A percentile compares a stretch with the other conserved stretches of the same genome.
Evolutionary conservation across 1,139 yeast genomes (phyloP).

Genomic region (Blastobotrys raffinosifermentans): DNA sequence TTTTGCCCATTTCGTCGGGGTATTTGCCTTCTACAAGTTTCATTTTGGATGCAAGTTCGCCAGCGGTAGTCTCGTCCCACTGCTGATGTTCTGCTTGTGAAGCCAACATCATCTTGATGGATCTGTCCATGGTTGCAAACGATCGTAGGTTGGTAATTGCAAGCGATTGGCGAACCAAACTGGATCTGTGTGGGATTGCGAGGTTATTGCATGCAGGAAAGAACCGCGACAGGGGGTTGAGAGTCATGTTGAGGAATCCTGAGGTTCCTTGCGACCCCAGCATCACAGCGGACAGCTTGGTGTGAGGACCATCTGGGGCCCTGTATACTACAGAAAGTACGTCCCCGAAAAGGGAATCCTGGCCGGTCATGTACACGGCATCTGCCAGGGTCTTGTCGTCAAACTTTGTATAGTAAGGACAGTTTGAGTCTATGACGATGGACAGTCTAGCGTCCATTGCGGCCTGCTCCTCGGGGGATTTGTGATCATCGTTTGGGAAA

Average conservation of each 20-base stretch:
- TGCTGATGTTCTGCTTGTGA: slow-evolving; percentile 13
- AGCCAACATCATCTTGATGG: slow-evolving; percentile 22
- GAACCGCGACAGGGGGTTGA: slow-evolving; percentile 59
- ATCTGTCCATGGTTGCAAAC: slow-evolving; percentile 47
- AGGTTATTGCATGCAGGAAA: slow-evolving; percentile 77
- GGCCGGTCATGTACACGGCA: slow-evolving; percentile 36
- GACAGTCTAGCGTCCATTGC: slow-evolving; percentile 13
- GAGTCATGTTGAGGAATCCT: slow-evolving; percentile 53
- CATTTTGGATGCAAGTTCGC: slow-evolving; percentile 62
- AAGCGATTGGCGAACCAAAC: slow-evolving; percentile 64
- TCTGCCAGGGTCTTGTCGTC: slow-evolving; percentile 20
- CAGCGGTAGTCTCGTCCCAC: slow-evolving; percentile 77
- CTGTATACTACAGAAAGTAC: slow-evolving; percentile 31
- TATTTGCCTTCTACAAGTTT: slow-evolving; percentile 42
- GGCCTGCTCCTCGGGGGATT: neutral
- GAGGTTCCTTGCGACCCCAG: slow-evolving; percentile 68
- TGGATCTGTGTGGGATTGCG: slow-evolving; percentile 41
- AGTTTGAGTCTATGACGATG: slow-evolving; percentile 30
- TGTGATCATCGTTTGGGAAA: neutral
- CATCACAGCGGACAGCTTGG: slow-evolving; percentile 51
- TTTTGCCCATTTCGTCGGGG: slow-evolving; percentile 54
- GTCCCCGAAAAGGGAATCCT: slow-evolving; percentile 33
- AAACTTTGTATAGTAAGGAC: slow-evolving; percentile 30
- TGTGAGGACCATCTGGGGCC: slow-evolving; percentile 10
- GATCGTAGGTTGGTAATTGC: slow-evolving; percentile 71